Percentiles rank a stretch among this genome's conserved stretches.
phyloP scores from a whole-genome alignment of 2,329 filamentous ascomycete genomes.

The Alternaria sp. region DNA sequence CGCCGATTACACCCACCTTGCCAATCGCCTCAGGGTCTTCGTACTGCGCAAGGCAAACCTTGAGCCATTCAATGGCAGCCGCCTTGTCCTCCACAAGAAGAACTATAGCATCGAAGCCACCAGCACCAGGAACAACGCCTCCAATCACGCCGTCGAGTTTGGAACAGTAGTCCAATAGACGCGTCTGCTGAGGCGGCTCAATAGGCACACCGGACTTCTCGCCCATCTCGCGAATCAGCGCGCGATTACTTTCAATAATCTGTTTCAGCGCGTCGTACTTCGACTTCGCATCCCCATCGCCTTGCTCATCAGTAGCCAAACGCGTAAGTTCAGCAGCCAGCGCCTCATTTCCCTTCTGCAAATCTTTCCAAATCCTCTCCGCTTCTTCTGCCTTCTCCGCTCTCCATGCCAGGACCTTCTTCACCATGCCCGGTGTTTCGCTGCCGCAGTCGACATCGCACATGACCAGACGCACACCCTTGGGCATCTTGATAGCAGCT shows the following conservation, averaged over 20 bases:
- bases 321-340: constrained; percentile 69
- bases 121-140: constrained; percentile 91
- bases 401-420: constrained; percentile 85
- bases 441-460: constrained; percentile 96
- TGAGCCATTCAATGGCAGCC: constrained; percentile 66
- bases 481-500: constrained; percentile 72
- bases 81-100: constrained; percentile 77
- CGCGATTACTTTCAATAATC: constrained; percentile 59
- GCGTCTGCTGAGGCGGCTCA: constrained; percentile 85
- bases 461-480: constrained; percentile 81
- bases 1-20: constrained; percentile 71
- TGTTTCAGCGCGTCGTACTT: constrained; percentile 59
- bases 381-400: constrained; percentile 68
- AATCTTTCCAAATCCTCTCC: constrained; percentile 71
- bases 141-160: constrained; percentile 80
- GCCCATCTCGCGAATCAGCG: constrained; percentile 78
- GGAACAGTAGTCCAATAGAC: constrained; percentile 77
- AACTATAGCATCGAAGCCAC: constrained; percentile 89
- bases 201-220: constrained; percentile 77
- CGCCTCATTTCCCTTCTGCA: constrained; percentile 77
- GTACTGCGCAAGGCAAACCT: constrained; percentile 70
- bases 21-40: constrained; percentile 51
- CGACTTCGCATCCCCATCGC: constrained; percentile 50
- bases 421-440: constrained; percentile 95
- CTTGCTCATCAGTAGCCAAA: constrained; percentile 52